Evolutionary conservation across 208 protist genomes (phyloP).

Genomic region (Sergeia podlipaevii): DNA sequence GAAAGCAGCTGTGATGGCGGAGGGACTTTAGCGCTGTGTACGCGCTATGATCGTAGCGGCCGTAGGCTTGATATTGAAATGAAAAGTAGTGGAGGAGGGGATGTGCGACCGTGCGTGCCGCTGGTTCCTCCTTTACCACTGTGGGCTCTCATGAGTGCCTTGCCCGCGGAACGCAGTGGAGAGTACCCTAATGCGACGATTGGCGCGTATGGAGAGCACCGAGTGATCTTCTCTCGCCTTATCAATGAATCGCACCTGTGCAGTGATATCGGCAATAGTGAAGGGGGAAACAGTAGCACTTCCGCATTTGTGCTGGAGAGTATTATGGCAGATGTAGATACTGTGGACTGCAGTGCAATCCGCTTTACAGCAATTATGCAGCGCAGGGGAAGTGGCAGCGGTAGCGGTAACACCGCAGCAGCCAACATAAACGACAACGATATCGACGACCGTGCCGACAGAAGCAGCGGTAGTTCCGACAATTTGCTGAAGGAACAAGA

Average conservation of each 20-base stretch:
- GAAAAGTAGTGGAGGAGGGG: background rate
- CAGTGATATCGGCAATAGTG: background rate
- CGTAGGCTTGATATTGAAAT: too few relatives aligned
- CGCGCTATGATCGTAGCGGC: too few relatives aligned
- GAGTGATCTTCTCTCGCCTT: constrained; percentile 23
- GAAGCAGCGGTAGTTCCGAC: too few relatives aligned
- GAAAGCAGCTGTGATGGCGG: background rate
- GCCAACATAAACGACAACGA: background rate
- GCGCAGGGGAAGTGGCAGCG: too few relatives aligned
- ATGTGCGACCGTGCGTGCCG: background rate
- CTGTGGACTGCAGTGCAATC: constrained; percentile 15
- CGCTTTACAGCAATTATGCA: constrained; percentile 4
- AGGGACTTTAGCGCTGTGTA: too few relatives aligned
- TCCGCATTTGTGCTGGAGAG: constrained; percentile 8
- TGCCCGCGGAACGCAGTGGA: constrained; percentile 4
- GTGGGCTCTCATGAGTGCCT: constrained; percentile 9
- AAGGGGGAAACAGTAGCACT: background rate
- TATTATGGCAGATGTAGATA: constrained; percentile 25
- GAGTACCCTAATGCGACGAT: constrained; percentile 10
- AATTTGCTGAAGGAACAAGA: too few relatives aligned
- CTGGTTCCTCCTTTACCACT: constrained; percentile 5
- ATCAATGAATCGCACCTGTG: constrained; percentile 10
- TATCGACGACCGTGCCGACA: background rate
- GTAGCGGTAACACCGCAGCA: constrained; percentile 13
- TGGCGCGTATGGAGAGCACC: constrained; percentile 15